Conservation (phyloP, 148 eudicot species). For the Camellia granthamiana region DNA sequence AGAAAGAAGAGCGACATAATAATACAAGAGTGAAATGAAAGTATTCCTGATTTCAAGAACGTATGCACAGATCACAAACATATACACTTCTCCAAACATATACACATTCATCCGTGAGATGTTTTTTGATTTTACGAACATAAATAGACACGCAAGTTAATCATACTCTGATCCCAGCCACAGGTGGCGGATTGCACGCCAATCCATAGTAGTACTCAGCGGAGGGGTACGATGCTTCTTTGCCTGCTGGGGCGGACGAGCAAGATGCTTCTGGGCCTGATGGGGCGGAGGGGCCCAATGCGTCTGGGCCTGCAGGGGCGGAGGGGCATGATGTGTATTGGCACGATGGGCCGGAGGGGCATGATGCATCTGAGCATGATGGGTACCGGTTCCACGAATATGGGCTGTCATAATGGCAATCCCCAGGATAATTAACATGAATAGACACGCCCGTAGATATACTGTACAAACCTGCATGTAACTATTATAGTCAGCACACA, state of each 20-base stretch:
- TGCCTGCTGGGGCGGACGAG: not conserved
- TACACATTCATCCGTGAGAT: not conserved
- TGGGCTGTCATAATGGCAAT: conserved; percentile 11
- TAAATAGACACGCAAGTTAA: not conserved
- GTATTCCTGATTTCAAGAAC: not conserved
- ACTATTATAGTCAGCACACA: not conserved
- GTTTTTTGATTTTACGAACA: not conserved
- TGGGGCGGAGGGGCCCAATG: not conserved
- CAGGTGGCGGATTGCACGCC: conserved; percentile 51
- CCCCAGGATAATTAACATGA: conserved; percentile 1
- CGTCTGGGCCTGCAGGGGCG: too few species aligned
- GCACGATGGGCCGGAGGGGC: not conserved
- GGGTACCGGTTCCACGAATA: not conserved
- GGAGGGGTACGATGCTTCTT: not conserved
- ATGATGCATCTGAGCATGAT: conserved; percentile 1
- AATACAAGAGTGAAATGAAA: conserved; percentile 1
- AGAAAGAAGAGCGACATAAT: not conserved
- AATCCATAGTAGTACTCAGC: conserved; percentile 23
- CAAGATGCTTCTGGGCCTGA: not conserved
- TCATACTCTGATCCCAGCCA: conserved; percentile 36
- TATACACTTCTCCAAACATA: not conserved
- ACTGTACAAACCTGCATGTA: not conserved
- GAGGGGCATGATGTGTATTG: too few species aligned
- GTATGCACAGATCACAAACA: too few species aligned
- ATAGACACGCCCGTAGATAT: not conserved